Evolutionary conservation across 2,329 filamentous ascomycete species (phyloP), one percentile per base, ranked within the genome.

Genomic region (Zasmidium cellare): DNA sequence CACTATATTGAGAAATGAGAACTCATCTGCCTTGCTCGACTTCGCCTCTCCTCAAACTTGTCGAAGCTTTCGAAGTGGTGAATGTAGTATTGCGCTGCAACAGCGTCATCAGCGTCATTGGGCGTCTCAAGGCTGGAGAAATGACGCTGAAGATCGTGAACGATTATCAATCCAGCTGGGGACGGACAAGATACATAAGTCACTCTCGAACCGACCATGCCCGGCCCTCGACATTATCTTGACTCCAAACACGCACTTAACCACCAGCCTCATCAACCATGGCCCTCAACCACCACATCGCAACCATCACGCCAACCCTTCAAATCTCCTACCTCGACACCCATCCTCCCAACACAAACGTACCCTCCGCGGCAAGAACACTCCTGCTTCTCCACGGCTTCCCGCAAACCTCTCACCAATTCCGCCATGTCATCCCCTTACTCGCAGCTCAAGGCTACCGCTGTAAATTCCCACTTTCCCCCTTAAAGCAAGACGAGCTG

Each of bases 361-460:
- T n/a, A n/a, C n/a, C n/a, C n/a, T n/a, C 35, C 12, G 9, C 56
- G 24, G 72, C 72, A 62, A 75, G 75, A 22, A 68, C 70, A 14
- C 73, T 79, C n/a, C 64, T 80, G 16, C 72, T 80, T 19, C 76
- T 81, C 38, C 78, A 81, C 56, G 78, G 78, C 58, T 81, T 78
- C 57, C 78, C 79, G 1, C 72, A 80, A 61, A 79, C 78, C 6
- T 77, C 74, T 2, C 78, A 79, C 58, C 78, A 77, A 61, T 78
- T 75, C 58, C 74, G 76, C 3, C 70, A 74, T 51, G 73, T 76
- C 18, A 74, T 76, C 41, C 65, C 63, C 1, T 74, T 73, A 7
- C 63, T 78, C 11, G 57, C 74, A 6, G 62, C 71, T 47, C 72
- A 74, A 41, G 55, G 61, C 56, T 57, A 63, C 52, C 48, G 53